Evolutionary conservation across 495 filamentous ascomycete species (phyloP), one percentile per base, ranked within the genome.

Genomic region (Penicillium paxilli): DNA sequence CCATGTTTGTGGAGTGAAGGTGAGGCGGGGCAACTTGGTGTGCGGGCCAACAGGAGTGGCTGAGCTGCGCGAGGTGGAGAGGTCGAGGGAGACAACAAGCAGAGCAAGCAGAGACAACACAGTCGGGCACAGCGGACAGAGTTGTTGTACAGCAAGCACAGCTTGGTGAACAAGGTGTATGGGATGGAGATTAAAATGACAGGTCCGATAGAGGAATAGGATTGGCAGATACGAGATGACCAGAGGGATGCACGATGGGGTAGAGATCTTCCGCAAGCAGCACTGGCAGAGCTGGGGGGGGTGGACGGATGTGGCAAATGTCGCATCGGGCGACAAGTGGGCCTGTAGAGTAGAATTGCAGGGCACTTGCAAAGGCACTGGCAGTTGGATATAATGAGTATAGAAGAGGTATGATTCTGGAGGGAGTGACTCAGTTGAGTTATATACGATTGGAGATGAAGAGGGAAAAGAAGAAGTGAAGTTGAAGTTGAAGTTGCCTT

Each of bases 1-100:
- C 89, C 87, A 90, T 90, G 65, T 54, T 87, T 61, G 21, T 60
- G 52, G 54, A 60, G 46, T 56, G 50, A 33, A 38, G 35, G n/a
- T 16, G 51, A 40, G 49, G 51, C 41, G 51, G 55, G 30, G 40
- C 40, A 42, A n/a, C 19, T 19, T 16, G 17, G n/a, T 16, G 32
- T 16, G 35, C 35, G 35, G 30, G 30, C 30, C 30, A n/a, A n/a
- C n/a, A n/a, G 55, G 59, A 58, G 54, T 60, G 64, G 59, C 62
- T 58, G 64, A 61, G 58, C 55, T 62, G 53, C 48, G 26, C 9
- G 8, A 12, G 5, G 26, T 30, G 26, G 19, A 23, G 25, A 50
- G 19, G 2, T 10, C 22, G 28, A 19, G 23, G 2, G 22, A 47
- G 17, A 38, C 21, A 32, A 28, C 4, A 14, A 48, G 21, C 24